Evolutionary conservation across 345 rosid genomes (phyloP).

Genomic region (Eucalyptus pauciflora): DNA sequence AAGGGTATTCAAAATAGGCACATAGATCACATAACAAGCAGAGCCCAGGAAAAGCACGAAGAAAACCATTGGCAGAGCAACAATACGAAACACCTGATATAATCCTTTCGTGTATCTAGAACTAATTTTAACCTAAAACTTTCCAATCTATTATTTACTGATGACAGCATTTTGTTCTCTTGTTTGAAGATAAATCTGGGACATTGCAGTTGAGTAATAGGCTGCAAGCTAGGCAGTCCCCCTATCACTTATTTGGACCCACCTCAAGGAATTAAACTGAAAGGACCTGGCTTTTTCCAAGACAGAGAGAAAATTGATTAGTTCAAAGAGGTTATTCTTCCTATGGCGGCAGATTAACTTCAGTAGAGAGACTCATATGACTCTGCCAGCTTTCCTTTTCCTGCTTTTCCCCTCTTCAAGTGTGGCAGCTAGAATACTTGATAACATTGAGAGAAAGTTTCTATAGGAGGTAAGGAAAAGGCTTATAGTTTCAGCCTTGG

Average conservation of each 20-base stretch:
- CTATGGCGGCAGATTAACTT: neutral
- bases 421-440: neutral
- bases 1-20: neutral
- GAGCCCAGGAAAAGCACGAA: neutral
- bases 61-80: neutral
- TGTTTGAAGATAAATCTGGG: neutral
- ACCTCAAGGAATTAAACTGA: neutral
- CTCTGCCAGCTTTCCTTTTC: neutral
- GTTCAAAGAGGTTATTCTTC: neutral
- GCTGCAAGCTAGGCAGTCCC: neutral
- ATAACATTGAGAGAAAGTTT: neutral
- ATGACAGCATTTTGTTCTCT: neutral
- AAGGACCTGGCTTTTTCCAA: neutral
- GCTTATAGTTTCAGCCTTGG: neutral
- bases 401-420: neutral
- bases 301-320: neutral
- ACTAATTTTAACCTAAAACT: neutral
- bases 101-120: neutral
- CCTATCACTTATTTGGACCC: neutral
- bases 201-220: neutral
- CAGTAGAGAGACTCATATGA: neutral
- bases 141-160: neutral
- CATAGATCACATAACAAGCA: neutral
- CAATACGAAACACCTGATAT: neutral
- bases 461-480: neutral